Conservation (phyloP, 2,329 filamentous ascomycete genomes). For the Fusarium armeniacum region DNA sequence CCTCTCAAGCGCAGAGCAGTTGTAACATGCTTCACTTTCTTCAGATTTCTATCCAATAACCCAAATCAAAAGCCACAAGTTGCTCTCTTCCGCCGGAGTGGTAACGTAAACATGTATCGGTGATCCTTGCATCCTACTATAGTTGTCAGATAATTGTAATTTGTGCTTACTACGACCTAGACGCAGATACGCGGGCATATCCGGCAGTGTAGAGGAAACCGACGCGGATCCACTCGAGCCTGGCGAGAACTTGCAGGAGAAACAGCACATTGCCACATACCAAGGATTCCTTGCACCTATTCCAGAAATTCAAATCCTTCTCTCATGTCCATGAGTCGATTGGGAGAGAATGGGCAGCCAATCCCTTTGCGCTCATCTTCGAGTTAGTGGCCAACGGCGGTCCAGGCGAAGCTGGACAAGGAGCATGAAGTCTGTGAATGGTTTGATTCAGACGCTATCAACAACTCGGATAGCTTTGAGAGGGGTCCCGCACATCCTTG, state of each 20-base stretch:
- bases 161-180: constrained; percentile 48
- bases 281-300: constrained; percentile 60
- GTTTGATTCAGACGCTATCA: constrained; percentile 66
- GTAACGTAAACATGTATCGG: constrained; percentile 71
- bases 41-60: constrained; percentile 59
- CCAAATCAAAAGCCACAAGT: constrained; percentile 60
- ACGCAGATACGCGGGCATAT: constrained; percentile 72
- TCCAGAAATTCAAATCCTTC: constrained; percentile 71
- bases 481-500: constrained; percentile 69
- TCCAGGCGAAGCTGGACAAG: constrained; percentile 66
- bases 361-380: constrained; percentile 72
- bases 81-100: constrained; percentile 73
- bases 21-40: constrained; percentile 66
- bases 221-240: constrained; percentile 68
- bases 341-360: constrained; percentile 71
- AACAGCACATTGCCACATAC: constrained; percentile 70
- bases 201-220: constrained; percentile 69
- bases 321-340: constrained; percentile 67
- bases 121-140: constrained; percentile 52
- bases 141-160: background rate
- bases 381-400: constrained; percentile 50
- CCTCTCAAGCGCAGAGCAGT: constrained; percentile 56
- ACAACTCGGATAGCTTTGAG: constrained; percentile 61
- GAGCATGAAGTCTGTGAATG: constrained; percentile 73
- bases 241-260: constrained; percentile 75